Percentiles rank a stretch among this genome's conserved stretches.
These are phyloP conservation scores for Phytophthora lateralis DNA, from an alignment of 352 stramenopile genomes.

Conservation along the genomic window DNA sequence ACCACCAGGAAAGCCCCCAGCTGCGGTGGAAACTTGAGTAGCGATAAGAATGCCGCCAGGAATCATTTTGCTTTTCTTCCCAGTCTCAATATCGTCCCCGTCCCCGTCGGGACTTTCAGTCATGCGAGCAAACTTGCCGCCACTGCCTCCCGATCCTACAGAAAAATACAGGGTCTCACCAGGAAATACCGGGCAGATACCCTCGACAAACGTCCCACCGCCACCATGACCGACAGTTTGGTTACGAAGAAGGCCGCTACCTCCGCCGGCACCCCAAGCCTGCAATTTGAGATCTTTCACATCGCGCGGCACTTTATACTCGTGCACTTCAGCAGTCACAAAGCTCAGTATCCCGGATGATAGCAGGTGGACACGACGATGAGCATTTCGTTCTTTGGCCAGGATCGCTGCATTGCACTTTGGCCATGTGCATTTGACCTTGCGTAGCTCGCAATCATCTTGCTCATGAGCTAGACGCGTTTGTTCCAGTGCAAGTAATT, in stretches of 20 bases:
- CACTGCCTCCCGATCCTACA: slow-evolving; percentile 51
- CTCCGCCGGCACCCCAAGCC: slow-evolving; percentile 70
- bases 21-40: slow-evolving; percentile 49
- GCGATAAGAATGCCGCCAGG: slow-evolving; percentile 36
- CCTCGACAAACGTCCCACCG: slow-evolving; percentile 74
- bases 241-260: slow-evolving; percentile 59
- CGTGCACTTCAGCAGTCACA: slow-evolving; percentile 60
- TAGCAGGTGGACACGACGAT: slow-evolving; percentile 63
- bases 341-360: slow-evolving; percentile 67
- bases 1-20: slow-evolving; percentile 56
- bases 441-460: slow-evolving; percentile 67
- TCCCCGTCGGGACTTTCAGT: slow-evolving; percentile 35
- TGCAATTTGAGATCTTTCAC: slow-evolving; percentile 72
- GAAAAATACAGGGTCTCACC: slow-evolving; percentile 76
- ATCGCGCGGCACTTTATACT: slow-evolving; percentile 72
- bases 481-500: slow-evolving; percentile 71
- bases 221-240: slow-evolving; percentile 62
- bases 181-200: slow-evolving; percentile 57
- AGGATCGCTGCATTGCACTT: slow-evolving; percentile 56
- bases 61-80: slow-evolving; percentile 23
- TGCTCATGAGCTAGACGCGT: slow-evolving; percentile 69
- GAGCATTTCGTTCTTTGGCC: slow-evolving; percentile 65
- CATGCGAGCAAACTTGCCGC: slow-evolving; percentile 54
- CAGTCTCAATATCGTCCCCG: slow-evolving; percentile 7
- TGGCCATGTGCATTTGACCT: slow-evolving; percentile 78